phyloP scores from a whole-genome alignment of 2,329 filamentous ascomycete genomes.

The Ramichloridium luteum region DNA sequence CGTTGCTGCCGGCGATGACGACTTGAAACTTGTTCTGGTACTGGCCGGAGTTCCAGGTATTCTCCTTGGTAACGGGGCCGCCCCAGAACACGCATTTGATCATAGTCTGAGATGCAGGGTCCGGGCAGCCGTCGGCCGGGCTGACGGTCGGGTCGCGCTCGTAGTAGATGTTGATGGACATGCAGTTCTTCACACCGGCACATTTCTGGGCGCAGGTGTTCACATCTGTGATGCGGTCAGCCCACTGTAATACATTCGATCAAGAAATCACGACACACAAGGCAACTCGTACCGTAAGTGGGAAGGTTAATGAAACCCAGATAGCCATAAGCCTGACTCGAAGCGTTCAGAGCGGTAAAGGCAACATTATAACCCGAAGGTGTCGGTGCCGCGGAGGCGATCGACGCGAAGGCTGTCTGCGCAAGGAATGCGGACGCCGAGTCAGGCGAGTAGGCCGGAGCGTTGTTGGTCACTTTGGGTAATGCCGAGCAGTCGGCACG shows the following conservation, averaged over 20 bases:
- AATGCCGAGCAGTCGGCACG: not conserved
- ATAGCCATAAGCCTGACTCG: not conserved
- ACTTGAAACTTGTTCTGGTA: slow-evolving; percentile 26
- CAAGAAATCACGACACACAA: too few relatives aligned
- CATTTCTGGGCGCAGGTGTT: slow-evolving; percentile 11
- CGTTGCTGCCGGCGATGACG: slow-evolving; percentile 33
- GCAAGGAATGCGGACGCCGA: not conserved
- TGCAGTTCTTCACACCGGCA: slow-evolving; percentile 11
- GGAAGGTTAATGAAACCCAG: not conserved
- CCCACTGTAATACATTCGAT: too few relatives aligned
- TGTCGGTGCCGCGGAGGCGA: slow-evolving; percentile 4
- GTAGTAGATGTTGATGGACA: slow-evolving; percentile 16
- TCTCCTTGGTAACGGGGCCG: slow-evolving; percentile 14
- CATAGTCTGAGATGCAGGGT: slow-evolving; percentile 24
- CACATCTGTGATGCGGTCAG: too few relatives aligned
- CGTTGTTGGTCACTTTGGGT: not conserved
- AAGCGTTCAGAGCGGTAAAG: slow-evolving; percentile 5
- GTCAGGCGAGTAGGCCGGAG: slow-evolving; percentile 1
- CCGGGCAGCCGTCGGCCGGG: slow-evolving; percentile 21
- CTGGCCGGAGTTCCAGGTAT: slow-evolving; percentile 26
- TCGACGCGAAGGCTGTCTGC: not conserved
- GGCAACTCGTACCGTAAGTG: too few relatives aligned
- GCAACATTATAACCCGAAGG: slow-evolving; percentile 10
- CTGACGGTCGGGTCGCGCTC: slow-evolving; percentile 24
- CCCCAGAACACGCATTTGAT: slow-evolving; percentile 28